Base-by-base conservation (phyloP, 495 filamentous ascomycete genomes). In the Annulohypoxylon bovei region DNA sequence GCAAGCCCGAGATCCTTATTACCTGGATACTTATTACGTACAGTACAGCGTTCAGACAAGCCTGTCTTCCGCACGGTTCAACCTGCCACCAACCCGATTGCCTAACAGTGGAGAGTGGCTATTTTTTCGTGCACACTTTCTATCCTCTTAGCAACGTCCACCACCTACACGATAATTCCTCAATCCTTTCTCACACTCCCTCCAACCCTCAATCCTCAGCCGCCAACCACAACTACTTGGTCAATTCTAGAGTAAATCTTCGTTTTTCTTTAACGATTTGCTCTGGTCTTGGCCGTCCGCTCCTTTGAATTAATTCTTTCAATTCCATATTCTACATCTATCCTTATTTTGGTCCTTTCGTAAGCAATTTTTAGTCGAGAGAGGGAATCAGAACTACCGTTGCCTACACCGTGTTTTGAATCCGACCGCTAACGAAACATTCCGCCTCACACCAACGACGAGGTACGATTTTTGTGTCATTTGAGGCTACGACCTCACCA, bases 261-360 rank as follows among this genome's bases (percentile, higher is more conserved):
- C 39, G 39, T 42, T 42, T 42, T 70, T 60, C 42, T 56, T 70
- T 44, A 53, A 56, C 74, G 80, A 80, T 81, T 82, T 81, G 80
- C 82, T 76, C 76, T 84, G 82, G 82, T 79, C 77, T 83, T 83
- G 82, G 72, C 82, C 83, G 82, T 84, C 83, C 83, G 80, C 80
- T 84, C 83, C 79, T 84, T 85, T 83, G 47, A 70, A 50, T 50
- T 66, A 49, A 73, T 67, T 50, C 61, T 76, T 70, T 69, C 73
- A 47, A 70, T 74, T 72, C 73, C 57, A 65, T 75, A 73, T 64
- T 69, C 60, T 68, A 71, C 72, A 68, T 75, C 70, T 74, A 71
- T 71, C 56, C 71, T 67, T 67, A 68, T 70, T 70, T 74, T 70
- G 66, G 64, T 71, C 44, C 49, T 68, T 25, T 67, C 53, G 56